Percentiles rank a stretch among this genome's conserved stretches.
Conservation (phyloP, 2,329 filamentous ascomycete species). For the Epichloe hybrida region DNA sequence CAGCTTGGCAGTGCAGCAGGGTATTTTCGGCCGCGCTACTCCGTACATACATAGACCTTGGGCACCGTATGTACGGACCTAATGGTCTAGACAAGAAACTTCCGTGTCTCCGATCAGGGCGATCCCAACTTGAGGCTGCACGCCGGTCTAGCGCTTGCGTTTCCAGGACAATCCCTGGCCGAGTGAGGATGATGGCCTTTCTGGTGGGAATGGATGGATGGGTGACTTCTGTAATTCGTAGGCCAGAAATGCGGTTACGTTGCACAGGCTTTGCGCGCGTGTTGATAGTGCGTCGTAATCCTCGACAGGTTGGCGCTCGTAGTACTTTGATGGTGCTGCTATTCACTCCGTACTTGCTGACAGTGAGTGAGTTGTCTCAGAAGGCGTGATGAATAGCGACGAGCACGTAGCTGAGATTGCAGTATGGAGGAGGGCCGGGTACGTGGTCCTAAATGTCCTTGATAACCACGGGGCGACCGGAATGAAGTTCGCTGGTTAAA, state of each 20-base stretch:
- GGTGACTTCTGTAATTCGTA: background rate
- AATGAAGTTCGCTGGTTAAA: background rate
- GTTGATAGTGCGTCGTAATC: background rate
- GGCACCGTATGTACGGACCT: background rate
- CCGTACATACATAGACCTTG: no score
- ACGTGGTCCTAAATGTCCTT: background rate
- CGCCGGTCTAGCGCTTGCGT: slow-evolving; percentile 1
- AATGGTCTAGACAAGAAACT: no score
- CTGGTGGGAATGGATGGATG: background rate
- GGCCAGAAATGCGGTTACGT: background rate
- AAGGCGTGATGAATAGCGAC: background rate
- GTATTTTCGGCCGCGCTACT: slow-evolving; percentile 1
- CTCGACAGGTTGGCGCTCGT: background rate
- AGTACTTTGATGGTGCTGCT: background rate
- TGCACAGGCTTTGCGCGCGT: background rate
- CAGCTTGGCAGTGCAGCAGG: slow-evolving; percentile 3
- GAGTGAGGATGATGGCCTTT: background rate
- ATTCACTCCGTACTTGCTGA: background rate
- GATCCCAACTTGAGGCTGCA: background rate
- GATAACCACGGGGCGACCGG: background rate
- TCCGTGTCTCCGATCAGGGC: background rate
- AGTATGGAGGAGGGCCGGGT: background rate
- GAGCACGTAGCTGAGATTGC: background rate
- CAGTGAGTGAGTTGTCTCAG: background rate
- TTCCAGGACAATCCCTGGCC: background rate